Conservation (phyloP, 345 rosid genomes). For the Populus alba region DNA sequence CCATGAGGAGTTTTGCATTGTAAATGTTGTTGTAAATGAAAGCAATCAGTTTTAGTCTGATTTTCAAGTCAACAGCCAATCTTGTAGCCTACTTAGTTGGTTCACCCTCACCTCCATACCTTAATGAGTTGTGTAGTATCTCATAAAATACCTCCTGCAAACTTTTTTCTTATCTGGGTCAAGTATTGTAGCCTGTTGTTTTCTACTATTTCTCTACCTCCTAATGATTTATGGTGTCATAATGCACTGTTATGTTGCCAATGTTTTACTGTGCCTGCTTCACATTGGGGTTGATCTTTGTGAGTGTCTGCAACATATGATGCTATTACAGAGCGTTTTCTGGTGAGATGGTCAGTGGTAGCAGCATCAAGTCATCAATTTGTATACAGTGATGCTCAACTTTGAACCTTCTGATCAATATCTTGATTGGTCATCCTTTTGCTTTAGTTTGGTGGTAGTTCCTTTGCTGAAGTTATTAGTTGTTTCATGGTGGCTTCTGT, state of each 20-base stretch:
- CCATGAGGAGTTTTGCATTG: not conserved
- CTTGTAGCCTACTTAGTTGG: not conserved
- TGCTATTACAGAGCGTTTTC: not conserved
- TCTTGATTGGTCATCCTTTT: not conserved
- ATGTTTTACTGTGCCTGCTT: not conserved
- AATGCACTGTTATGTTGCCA: too few species aligned
- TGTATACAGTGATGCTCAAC: not conserved
- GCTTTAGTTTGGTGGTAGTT: not conserved
- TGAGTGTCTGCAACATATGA: not conserved
- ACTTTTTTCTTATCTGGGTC: not conserved
- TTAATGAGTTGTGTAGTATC: not conserved
- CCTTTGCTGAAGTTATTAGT: not conserved
- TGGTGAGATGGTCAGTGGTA: not conserved
- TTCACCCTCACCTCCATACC: not conserved
- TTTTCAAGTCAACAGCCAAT: not conserved
- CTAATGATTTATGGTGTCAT: not conserved
- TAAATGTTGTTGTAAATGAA: not conserved
- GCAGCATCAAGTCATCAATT: not conserved
- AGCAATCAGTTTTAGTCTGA: not conserved
- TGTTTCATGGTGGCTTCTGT: not conserved
- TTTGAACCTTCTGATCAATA: not conserved
- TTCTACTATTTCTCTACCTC: not conserved
- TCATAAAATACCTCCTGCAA: not conserved
- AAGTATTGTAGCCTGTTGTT: not conserved
- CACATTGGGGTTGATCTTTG: not conserved